phyloP scores from a whole-genome alignment of 352 stramenopile species.

The Nothophytophthora sp. region DNA sequence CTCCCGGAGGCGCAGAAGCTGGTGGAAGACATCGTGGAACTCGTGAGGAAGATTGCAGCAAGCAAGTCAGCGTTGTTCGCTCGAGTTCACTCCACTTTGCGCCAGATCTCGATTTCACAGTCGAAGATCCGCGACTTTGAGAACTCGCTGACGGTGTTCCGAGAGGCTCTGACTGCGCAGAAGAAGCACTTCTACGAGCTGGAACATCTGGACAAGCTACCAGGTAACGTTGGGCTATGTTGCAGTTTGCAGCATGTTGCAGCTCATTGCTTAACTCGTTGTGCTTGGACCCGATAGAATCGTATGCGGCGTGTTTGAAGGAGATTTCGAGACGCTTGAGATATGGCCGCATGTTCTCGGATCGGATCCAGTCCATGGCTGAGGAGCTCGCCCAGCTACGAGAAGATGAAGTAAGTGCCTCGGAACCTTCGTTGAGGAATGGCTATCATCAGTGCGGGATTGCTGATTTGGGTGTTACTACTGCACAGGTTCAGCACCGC shows the following conservation, averaged over 20 bases:
- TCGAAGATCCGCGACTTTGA: slow-evolving; percentile 91
- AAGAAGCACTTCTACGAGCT: slow-evolving; percentile 89
- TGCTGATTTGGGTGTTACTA: slow-evolving; percentile 10
- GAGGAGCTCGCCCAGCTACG: slow-evolving; percentile 82
- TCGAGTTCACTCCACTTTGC: slow-evolving; percentile 60
- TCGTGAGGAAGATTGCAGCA: slow-evolving; percentile 56
- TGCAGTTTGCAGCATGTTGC: background rate
- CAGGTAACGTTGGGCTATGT: slow-evolving; percentile 31
- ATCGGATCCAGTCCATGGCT: slow-evolving; percentile 85
- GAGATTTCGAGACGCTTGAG: slow-evolving; percentile 74
- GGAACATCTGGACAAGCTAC: slow-evolving; percentile 81
- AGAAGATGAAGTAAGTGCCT: slow-evolving; percentile 62
- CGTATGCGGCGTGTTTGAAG: slow-evolving; percentile 76
- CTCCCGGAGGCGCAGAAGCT: slow-evolving; percentile 69
- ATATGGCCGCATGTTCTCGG: slow-evolving; percentile 77
- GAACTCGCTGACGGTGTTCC: slow-evolving; percentile 81
- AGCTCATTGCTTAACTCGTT: background rate
- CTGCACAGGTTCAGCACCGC: slow-evolving; percentile 57
- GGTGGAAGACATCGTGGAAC: slow-evolving; percentile 54
- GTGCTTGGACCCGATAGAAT: slow-evolving; percentile 35
- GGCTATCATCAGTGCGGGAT: background rate
- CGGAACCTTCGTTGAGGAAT: background rate
- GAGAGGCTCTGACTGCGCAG: slow-evolving; percentile 68
- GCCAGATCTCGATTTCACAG: slow-evolving; percentile 76
- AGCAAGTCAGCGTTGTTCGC: slow-evolving; percentile 57